A percentile compares a stretch with the other conserved stretches of the same genome.
These are phyloP conservation scores for Leccinum pallidistipes DNA, from an alignment of 1,284 basidiomycete species.

Conservation along the genomic window DNA sequence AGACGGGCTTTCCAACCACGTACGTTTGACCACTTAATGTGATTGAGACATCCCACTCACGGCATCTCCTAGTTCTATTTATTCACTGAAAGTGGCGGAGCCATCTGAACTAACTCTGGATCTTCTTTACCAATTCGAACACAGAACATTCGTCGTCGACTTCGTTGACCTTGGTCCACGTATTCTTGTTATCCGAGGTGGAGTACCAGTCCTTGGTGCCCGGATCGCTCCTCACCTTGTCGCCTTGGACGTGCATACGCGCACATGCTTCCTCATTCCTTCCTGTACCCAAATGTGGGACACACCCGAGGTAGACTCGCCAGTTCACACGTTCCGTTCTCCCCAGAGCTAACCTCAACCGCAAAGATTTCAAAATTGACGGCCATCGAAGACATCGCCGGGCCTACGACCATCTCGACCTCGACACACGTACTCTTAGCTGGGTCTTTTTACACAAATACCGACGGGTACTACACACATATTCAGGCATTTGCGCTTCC, in stretches of 20 bases:
- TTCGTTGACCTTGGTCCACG: conserved; percentile 19
- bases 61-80: conserved; percentile 12
- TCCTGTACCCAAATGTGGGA: conserved; percentile 4
- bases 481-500: conserved; percentile 19
- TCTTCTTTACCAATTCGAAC: conserved; percentile 16
- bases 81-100: conserved; percentile 5
- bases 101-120: conserved; percentile 12
- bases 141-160: neutral
- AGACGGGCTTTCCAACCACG: neutral
- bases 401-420: conserved; percentile 15
- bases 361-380: conserved; percentile 2
- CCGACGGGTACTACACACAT: conserved; percentile 9
- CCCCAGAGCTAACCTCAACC: neutral
- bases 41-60: neutral
- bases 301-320: conserved; percentile 1
- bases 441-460: conserved; percentile 1
- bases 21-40: neutral
- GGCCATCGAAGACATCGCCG: neutral
- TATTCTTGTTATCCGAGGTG: conserved; percentile 10
- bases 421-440: conserved; percentile 20
- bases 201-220: neutral
- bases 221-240: conserved; percentile 6
- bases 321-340: neutral
- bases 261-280: conserved; percentile 5
- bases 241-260: conserved; percentile 16